These are phyloP conservation scores for Malassezia pachydermatis DNA, from an alignment of 1,284 basidiomycete species.

Conservation along the genomic window DNA sequence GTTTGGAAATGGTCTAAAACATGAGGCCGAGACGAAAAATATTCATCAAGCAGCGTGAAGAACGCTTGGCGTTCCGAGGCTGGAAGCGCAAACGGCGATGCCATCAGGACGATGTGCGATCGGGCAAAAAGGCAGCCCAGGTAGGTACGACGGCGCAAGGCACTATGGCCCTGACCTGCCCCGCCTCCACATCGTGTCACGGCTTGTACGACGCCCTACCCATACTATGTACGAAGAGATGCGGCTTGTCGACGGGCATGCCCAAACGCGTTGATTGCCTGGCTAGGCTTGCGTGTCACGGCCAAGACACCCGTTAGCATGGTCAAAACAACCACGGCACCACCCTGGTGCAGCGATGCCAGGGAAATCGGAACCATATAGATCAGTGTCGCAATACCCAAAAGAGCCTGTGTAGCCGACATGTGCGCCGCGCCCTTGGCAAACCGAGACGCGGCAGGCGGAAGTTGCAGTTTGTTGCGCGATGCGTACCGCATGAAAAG, in stretches of 20 bases:
- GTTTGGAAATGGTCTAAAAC: constrained; percentile 1
- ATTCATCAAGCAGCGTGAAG: constrained; percentile 35
- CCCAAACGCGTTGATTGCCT: constrained; percentile 52
- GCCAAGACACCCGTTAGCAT: constrained; percentile 68
- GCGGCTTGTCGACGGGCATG: constrained; percentile 1
- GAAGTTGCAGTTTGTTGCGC: not conserved
- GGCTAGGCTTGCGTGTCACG: constrained; percentile 62
- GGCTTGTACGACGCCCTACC: no score
- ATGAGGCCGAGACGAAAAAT: constrained; percentile 34
- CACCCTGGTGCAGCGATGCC: constrained; percentile 88
- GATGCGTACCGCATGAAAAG: constrained; percentile 7
- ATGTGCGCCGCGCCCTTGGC: constrained; percentile 16
- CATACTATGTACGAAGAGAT: no score
- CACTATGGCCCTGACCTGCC: no score
- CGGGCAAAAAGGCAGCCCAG: no score
- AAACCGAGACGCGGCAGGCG: constrained; percentile 6
- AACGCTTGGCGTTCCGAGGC: constrained; percentile 28
- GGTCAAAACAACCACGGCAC: constrained; percentile 78
- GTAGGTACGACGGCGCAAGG: no score
- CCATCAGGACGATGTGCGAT: no score
- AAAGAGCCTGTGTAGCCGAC: constrained; percentile 58
- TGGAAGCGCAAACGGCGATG: constrained; percentile 23
- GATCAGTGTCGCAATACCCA: constrained; percentile 83
- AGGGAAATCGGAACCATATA: constrained; percentile 88
- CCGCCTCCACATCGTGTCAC: constrained; percentile 8